Evolutionary conservation across 257 asterid species (phyloP).

Genomic region (Euphrasia confusa): DNA sequence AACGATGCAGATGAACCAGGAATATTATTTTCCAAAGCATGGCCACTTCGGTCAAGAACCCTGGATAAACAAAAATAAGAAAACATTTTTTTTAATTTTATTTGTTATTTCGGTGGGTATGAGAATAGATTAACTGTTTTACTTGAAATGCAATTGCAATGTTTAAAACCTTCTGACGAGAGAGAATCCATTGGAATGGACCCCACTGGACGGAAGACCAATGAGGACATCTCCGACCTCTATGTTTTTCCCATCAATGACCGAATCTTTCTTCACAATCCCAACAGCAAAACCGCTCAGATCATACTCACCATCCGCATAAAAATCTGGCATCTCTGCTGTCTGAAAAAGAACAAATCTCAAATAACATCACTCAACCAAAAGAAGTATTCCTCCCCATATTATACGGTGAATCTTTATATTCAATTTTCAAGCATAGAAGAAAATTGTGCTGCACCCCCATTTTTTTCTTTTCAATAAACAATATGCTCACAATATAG

Average conservation of each 20-base stretch:
- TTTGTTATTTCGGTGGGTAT: too few relatives aligned
- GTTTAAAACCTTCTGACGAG: slow-evolving; percentile 72
- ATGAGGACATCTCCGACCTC: slow-evolving; percentile 68
- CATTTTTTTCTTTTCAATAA: not conserved
- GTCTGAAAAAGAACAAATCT: slow-evolving; percentile 50
- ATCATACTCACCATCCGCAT: slow-evolving; percentile 90
- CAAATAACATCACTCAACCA: not conserved
- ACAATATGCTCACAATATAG: not conserved
- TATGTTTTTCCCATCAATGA: slow-evolving; percentile 67
- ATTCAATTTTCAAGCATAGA: too few relatives aligned
- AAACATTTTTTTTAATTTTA: slow-evolving; percentile 33
- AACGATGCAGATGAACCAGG: slow-evolving; percentile 60
- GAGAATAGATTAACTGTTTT: not conserved
- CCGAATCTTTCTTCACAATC: slow-evolving; percentile 71
- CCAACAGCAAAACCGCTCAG: slow-evolving; percentile 97
- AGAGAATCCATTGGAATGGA: slow-evolving; percentile 91
- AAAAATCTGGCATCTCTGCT: slow-evolving; percentile 98
- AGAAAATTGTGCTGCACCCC: too few relatives aligned
- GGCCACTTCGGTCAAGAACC: slow-evolving; percentile 71
- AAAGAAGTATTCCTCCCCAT: slow-evolving; percentile 14
- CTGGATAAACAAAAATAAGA: slow-evolving; percentile 33
- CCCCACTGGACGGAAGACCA: slow-evolving; percentile 97
- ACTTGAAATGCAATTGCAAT: not conserved
- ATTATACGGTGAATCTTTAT: too few relatives aligned
- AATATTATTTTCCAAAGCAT: slow-evolving; percentile 57